Evolutionary conservation across 495 filamentous ascomycete species (phyloP).

Genomic region (Penicillium bovifimosum): DNA sequence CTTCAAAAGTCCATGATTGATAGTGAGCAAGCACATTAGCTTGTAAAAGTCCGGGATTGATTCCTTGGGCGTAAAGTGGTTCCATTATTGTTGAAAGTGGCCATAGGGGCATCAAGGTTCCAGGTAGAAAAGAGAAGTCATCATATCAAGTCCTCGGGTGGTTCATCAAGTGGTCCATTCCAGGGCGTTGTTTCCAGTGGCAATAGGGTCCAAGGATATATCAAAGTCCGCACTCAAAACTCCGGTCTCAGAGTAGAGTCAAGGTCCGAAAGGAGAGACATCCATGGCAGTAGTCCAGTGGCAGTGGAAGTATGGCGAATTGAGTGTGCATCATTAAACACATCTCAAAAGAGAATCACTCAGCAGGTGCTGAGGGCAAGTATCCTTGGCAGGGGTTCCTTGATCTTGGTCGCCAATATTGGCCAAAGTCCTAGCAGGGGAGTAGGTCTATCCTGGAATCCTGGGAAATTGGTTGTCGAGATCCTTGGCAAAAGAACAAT

Average conservation of each 20-base stretch:
- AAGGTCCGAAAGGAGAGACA: conserved; percentile 15
- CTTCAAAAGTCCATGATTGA: conserved; percentile 10
- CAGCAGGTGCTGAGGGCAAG: conserved; percentile 33
- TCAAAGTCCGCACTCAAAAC: conserved; percentile 21
- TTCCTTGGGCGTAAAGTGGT: conserved; percentile 1
- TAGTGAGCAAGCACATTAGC: conserved; percentile 19
- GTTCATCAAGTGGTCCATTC: conserved; percentile 9
- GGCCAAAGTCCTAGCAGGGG: conserved; percentile 1
- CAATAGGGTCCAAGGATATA: conserved; percentile 18
- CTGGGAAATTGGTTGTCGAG: conserved; percentile 13
- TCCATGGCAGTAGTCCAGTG: conserved; percentile 20
- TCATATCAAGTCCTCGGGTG: conserved; percentile 5
- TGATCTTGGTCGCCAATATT: conserved; percentile 25
- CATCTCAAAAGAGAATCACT: conserved; percentile 35
- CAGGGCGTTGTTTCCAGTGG: conserved; percentile 11
- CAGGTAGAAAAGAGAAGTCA: conserved; percentile 12
- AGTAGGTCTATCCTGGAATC: conserved; percentile 15
- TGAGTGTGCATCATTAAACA: conserved; percentile 46
- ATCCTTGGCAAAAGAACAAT: conserved; percentile 11
- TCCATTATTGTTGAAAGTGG: conserved; percentile 11
- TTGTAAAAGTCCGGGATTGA: conserved; percentile 9
- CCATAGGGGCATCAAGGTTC: conserved; percentile 11
- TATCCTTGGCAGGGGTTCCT: conserved; percentile 22
- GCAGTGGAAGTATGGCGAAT: conserved; percentile 15
- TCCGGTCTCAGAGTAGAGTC: conserved; percentile 28